Base-by-base conservation (phyloP, 2,329 filamentous ascomycete species). In the Colletotrichum gigasporum region DNA sequence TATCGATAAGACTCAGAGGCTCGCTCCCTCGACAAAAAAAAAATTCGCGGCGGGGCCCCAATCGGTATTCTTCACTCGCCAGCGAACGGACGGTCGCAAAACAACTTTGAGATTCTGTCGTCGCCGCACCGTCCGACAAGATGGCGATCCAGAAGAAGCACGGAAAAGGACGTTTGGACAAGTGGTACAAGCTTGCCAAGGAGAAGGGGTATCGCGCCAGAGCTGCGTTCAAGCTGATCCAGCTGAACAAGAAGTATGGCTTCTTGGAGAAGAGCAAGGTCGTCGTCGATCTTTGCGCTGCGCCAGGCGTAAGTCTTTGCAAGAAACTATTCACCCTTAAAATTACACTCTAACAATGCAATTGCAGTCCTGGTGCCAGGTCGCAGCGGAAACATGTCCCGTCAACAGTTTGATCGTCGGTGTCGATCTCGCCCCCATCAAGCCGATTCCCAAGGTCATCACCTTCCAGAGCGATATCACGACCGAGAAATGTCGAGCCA, bases 141-240 rank as follows among this genome's bases (percentile, higher is more conserved):
- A 98, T 98, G 96, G 94, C 93, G 74, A 95, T 98, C 74, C 93
- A 98, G 76, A 97, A 98, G 87, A 98, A 98, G 87, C 92, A 97
- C 82, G 95, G 94, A 82, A 98, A 98, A 83, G 95, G 95, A 79
- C 94, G 95, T 87, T 86, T 97, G 74, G 96, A 99, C 81, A 97
- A 98, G 81, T 98, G 94, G 93, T 99, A 98, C 82, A 95, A 94
- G 77, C 90, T 98, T 73, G 96, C 96, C 67, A 99, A 99, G 80
- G 96, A 99, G 78, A 98, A 97, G 80, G 96, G 96, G 67, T 99
- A 97, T 76, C 87, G 96, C 73, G 95, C 96, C 67, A 88, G 96
- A 86, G 94, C 96, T 71, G 94, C 96, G 60, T 98, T 98, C 87
- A 99, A 99, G 82, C 82, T 99, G 71, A 95, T 99, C 71, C 95